phyloP scores from a whole-genome alignment of 164 flowering plant genomes.

The Platanus orientalis region DNA sequence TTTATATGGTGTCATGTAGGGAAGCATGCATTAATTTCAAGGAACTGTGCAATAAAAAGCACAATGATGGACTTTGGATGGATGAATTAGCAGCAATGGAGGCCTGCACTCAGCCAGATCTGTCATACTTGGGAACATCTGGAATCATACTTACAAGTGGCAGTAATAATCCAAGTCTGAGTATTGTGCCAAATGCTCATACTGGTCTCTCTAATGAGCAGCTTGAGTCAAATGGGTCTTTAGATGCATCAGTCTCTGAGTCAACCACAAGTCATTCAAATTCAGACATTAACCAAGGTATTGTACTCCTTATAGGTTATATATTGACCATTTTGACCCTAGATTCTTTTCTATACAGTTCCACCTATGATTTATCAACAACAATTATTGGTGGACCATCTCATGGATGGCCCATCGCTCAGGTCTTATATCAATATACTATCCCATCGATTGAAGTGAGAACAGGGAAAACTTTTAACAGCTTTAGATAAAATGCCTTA shows the following conservation, averaged over 20 bases:
- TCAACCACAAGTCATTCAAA: slow-evolving; percentile 36
- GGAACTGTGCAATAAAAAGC: slow-evolving; percentile 76
- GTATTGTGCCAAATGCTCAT: slow-evolving; percentile 14
- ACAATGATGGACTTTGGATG: slow-evolving; percentile 68
- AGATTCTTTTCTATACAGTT: too few species aligned
- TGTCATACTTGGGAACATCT: slow-evolving; percentile 57
- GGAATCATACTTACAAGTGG: slow-evolving; percentile 77
- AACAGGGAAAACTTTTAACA: too few species aligned
- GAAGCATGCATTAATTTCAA: slow-evolving; percentile 78
- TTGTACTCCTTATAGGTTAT: not conserved
- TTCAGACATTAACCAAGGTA: slow-evolving; percentile 49
- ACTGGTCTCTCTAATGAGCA: slow-evolving; percentile 24
- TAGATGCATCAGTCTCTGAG: slow-evolving; percentile 39
- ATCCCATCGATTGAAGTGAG: too few species aligned
- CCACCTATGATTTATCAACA: too few species aligned
- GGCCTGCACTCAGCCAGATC: slow-evolving; percentile 50
- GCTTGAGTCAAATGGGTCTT: slow-evolving; percentile 24
- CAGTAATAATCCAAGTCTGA: slow-evolving; percentile 29
- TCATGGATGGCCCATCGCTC: too few species aligned
- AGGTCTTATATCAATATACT: too few species aligned
- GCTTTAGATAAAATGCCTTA: too few species aligned
- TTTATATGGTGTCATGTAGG: slow-evolving; percentile 39
- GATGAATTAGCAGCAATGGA: slow-evolving; percentile 82
- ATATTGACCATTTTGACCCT: too few species aligned
- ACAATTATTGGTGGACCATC: too few species aligned